These are phyloP conservation scores for Rhizopus delemar DNA, from an alignment of 371 early-diverging fungal species.

Conservation along the genomic window DNA sequence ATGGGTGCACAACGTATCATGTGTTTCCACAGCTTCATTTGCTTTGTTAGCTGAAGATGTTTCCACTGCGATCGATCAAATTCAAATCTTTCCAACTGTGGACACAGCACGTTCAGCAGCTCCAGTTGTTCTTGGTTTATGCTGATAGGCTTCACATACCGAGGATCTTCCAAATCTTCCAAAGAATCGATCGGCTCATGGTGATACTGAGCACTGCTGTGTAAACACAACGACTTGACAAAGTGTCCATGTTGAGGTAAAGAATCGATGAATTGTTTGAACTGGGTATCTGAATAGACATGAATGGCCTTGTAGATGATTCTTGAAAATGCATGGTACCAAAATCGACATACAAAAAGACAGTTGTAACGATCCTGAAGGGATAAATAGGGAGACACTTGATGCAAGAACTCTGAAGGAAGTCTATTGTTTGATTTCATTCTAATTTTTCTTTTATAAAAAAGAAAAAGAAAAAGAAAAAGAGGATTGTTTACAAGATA, in stretches of 20 bases:
- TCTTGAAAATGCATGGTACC: constrained; percentile 17
- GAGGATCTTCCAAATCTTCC: background rate
- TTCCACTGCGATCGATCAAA: constrained; percentile 21
- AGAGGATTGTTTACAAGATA: background rate
- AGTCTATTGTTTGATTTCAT: background rate
- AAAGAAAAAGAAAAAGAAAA: constrained; percentile 2
- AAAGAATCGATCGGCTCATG: too few relatives aligned
- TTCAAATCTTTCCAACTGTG: constrained; percentile 14
- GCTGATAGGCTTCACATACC: background rate
- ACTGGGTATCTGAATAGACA: constrained; percentile 9
- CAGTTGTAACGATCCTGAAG: constrained; percentile 5
- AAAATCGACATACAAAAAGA: constrained; percentile 13
- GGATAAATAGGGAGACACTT: constrained; percentile 9
- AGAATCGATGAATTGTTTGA: constrained; percentile 1
- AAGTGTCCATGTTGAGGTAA: constrained; percentile 2
- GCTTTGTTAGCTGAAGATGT: background rate
- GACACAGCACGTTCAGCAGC: constrained; percentile 9
- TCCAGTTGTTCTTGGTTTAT: constrained; percentile 15
- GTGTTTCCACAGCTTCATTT: background rate
- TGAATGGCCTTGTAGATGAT: constrained; percentile 9
- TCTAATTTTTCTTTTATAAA: background rate
- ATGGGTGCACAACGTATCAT: constrained; percentile 12
- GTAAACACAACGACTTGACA: background rate
- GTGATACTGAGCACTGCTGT: background rate
- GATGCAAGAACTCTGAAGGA: constrained; percentile 16